Base-by-base conservation (phyloP, 75 land plant genomes). In the Picea sitchensis region DNA sequence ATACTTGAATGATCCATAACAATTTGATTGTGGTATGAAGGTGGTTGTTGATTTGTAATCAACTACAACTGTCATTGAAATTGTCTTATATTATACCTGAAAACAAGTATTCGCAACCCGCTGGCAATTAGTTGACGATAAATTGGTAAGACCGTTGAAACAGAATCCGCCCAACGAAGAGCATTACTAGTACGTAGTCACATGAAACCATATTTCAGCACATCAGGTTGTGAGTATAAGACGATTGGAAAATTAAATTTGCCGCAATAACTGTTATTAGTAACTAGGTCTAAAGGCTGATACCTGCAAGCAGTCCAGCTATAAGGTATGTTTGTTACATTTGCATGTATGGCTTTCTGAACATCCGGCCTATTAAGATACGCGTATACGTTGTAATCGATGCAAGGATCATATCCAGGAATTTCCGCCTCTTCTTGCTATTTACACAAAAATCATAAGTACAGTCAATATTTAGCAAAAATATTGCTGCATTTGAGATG, bases 271-370 rank as follows among this genome's bases (percentile, higher is more conserved):
- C 7, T 31, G 14, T 0, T 6, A 36, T 26, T 14, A 31, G 26
- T 67, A 14, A 14, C 34, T 67, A 32, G 44, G 6, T 17, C 8
- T 67, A 67, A 14, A 14, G 6, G 14, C 6, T 34, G 44, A 63
- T 79, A 91, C 93, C 89, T 94, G 95, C 99, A n/a, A n/a, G n/a
- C n/a, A n/a, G n/a, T n/a, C n/a, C n/a, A n/a, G n/a, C n/a, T n/a
- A 65, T 90, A 88, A 13, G 89, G 77, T 44, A 94, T 76, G 30
- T 23, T 17, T 57, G 98, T 94, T 54, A 83, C 77, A 83, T 96
- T 96, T 34, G 98, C 98, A 88, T 96, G 99, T 57, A 96, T 79
- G 15, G 99, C 95, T 47, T 81, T 41, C 76, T 96, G 99, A 59
- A 96, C 99, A 62, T 96, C 92, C 2, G 86, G 93, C 38, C 89